Percentiles rank a stretch among this genome's conserved stretches.
Conservation (phyloP, 192 early-diverging fungal species). For the Podila horticola region DNA sequence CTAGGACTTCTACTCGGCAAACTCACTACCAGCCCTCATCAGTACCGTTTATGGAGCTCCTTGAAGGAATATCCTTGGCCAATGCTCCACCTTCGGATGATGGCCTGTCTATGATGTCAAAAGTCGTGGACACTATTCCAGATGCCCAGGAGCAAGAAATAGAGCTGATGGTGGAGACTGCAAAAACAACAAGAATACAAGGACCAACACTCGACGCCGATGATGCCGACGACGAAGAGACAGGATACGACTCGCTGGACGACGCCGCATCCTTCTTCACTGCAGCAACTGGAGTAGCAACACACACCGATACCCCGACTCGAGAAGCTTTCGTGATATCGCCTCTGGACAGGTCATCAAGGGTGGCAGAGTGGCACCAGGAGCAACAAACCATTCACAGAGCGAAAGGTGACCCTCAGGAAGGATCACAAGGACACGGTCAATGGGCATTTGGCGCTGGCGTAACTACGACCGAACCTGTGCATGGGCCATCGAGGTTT, state of each 20-base stretch:
- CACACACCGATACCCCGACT: conserved; percentile 31
- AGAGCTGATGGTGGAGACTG: background rate
- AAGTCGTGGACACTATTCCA: background rate
- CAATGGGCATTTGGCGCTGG: conserved; percentile 41
- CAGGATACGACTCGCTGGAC: conserved; percentile 48
- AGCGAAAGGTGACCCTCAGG: conserved; percentile 20
- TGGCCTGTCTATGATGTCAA: background rate
- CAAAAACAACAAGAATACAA: background rate
- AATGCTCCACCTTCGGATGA: conserved; percentile 25
- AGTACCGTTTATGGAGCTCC: conserved; percentile 25
- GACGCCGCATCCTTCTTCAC: conserved; percentile 50
- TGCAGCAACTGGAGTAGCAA: conserved; percentile 33
- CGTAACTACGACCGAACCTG: conserved; percentile 9
- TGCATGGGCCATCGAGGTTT: background rate
- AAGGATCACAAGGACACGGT: conserved; percentile 11
- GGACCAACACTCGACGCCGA: conserved; percentile 22
- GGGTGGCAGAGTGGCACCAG: conserved; percentile 50
- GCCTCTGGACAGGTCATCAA: conserved; percentile 36
- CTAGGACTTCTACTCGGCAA: conserved; percentile 17
- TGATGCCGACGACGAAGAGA: conserved; percentile 49
- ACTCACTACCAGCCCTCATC: conserved; percentile 16
- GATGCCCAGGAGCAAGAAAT: background rate
- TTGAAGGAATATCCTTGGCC: conserved; percentile 23
- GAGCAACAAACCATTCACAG: conserved; percentile 45
- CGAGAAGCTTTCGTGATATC: conserved; percentile 30